Conservation (phyloP, 352 stramenopile species). For the Phytophthora syringae region DNA sequence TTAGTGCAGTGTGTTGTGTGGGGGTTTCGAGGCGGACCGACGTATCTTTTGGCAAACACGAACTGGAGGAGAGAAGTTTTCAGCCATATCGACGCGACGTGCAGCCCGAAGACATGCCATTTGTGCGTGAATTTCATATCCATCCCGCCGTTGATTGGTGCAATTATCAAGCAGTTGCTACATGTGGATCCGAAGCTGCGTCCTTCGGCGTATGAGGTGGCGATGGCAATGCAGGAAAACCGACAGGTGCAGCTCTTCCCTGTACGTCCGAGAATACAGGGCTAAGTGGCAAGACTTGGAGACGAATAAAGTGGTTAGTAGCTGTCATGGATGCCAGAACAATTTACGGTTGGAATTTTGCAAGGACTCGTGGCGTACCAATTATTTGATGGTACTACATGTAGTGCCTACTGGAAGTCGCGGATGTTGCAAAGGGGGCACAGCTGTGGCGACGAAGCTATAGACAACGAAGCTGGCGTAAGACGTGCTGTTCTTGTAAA, state of each 20-base stretch:
- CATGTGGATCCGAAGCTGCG: conserved; percentile 71
- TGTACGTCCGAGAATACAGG: conserved; percentile 30
- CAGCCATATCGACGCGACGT: conserved; percentile 72
- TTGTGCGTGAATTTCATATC: conserved; percentile 84
- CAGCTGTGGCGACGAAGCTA: conserved; percentile 25
- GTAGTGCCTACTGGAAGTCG: no score
- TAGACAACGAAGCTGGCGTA: conserved; percentile 39
- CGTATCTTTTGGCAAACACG: conserved; percentile 58
- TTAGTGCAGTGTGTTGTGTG: conserved; percentile 84
- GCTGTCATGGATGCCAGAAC: not conserved
- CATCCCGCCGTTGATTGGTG: conserved; percentile 76
- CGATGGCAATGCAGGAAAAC: conserved; percentile 73
- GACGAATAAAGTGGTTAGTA: not conserved
- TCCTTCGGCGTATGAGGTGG: conserved; percentile 77
- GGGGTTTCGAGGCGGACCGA: conserved; percentile 75
- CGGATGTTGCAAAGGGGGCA: conserved; percentile 15
- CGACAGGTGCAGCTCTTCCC: conserved; percentile 62
- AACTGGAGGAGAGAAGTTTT: conserved; percentile 85
- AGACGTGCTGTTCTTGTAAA: conserved; percentile 59
- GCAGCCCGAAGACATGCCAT: conserved; percentile 59
- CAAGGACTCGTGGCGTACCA: no score
- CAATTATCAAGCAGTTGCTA: conserved; percentile 81
- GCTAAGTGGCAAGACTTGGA: conserved; percentile 13
- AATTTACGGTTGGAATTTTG: not conserved
- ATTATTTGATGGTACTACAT: no score